Percentiles rank a stretch among this genome's conserved stretches.
Evolutionary conservation across 495 filamentous ascomycete species (phyloP).

Genomic region (Neurospora sp.): DNA sequence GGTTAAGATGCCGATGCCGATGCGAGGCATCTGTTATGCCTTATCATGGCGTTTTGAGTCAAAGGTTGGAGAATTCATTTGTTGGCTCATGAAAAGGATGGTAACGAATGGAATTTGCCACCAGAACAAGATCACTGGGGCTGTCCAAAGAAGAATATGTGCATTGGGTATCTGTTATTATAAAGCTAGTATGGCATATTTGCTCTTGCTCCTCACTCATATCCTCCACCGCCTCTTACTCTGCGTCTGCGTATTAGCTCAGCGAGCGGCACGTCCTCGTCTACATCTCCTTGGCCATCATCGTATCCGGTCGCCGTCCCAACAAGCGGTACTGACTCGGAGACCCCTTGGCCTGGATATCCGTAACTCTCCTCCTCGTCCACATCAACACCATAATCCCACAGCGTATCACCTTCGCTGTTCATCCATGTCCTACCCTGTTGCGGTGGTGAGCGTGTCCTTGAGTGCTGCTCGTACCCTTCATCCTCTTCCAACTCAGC

Average conservation of each 20-base stretch:
- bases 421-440: conserved; percentile 57
- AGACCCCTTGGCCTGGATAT: background rate
- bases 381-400: conserved; percentile 87
- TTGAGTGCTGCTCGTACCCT: conserved; percentile 25
- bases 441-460: conserved; percentile 21
- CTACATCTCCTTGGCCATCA: conserved; percentile 12
- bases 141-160: background rate
- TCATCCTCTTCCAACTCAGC: conserved; percentile 34
- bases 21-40: too few relatives aligned
- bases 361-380: conserved; percentile 64
- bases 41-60: too few relatives aligned
- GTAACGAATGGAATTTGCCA: fast-evolving
- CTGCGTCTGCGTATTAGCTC: conserved; percentile 49
- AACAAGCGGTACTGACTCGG: background rate
- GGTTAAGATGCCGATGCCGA: too few relatives aligned
- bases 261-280: conserved; percentile 73
- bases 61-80: too few relatives aligned
- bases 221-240: conserved; percentile 19
- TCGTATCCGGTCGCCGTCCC: background rate
- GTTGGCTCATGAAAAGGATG: background rate
- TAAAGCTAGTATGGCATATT: background rate
- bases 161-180: background rate
- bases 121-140: background rate
- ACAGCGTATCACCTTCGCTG: conserved; percentile 71
- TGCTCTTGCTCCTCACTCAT: conserved; percentile 5